Base-by-base conservation (phyloP, 1,284 basidiomycete genomes). In the Jaminaea rosea region DNA sequence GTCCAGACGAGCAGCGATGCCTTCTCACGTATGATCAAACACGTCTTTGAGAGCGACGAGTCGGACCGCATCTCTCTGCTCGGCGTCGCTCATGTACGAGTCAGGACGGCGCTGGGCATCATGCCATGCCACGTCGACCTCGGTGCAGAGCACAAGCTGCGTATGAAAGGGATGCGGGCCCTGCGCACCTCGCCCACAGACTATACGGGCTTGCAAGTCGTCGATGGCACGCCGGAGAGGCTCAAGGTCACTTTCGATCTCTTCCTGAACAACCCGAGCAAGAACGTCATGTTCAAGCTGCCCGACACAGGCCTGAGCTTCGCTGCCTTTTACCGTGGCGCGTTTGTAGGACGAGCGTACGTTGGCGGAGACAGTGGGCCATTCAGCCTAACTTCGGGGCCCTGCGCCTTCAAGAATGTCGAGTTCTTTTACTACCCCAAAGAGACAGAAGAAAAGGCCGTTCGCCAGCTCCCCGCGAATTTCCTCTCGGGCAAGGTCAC, bases 221-320 rank as follows among this genome's bases (percentile, higher is more conserved):
- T 60, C 2, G 60, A 59, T 19, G 62, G 60, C 0, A 58, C 54
- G 26, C 42, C 41, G 24, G 59, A 60, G 17, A 59, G 37, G n/a
- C 54, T 67, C 29, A 58, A 60, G 44, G 58, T 63, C 26, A 41
- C 52, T 31, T 57, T 67, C 26, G 54, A 56, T 32, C 57, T 67
- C 23, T 64, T 57, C 42, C 55, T 64, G 46, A 64, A 67, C 53
- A 67, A 67, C 39, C 64, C 64, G 10, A 56, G 55, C 44, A 55
- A 55, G 47, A 48, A 52, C 4, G 46, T 67, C 36, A 46, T 52
- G 47, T 10, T 62, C 21, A 45, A 46, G 7, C 44, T 67, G 24
- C 55, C 56, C 4, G 63, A 65, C 39, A 55, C 60, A 28, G 58
- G 59, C 3, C 46, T 67, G 24, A 59, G 55, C 21, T 58, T 67